Percentiles rank a stretch among this genome's conserved stretches.
phyloP scores from a whole-genome alignment of 225 moss, liverwort and hornwort genomes.

The Polytrichum formosum region DNA sequence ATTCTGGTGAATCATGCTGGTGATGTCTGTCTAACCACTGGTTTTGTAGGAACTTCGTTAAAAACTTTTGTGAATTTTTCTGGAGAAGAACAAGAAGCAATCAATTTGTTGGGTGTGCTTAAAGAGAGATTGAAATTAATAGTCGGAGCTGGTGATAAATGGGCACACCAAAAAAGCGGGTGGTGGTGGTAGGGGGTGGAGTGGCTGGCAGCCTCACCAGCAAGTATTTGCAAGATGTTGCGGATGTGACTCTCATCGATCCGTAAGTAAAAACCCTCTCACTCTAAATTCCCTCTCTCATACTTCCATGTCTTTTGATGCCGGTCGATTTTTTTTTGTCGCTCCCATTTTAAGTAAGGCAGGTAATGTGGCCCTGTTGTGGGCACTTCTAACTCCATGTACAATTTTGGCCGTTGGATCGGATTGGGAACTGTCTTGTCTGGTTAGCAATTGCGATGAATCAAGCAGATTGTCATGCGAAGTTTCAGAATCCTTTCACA shows the following conservation, averaged over 20 bases:
- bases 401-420: too few species aligned
- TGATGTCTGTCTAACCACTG: too few species aligned
- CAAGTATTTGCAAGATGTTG: conserved; percentile 49
- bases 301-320: not conserved
- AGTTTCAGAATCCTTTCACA: too few species aligned
- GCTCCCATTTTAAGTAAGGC: conserved; percentile 1
- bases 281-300: not conserved
- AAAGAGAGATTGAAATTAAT: not conserved
- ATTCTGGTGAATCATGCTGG: too few species aligned
- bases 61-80: not conserved
- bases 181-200: conserved; percentile 78
- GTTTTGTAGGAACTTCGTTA: too few species aligned
- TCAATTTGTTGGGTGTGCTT: too few species aligned
- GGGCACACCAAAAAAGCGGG: conserved; percentile 32
- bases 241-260: conserved; percentile 72
- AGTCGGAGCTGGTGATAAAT: conserved; percentile 4
- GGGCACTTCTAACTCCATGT: too few species aligned
- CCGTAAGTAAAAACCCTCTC: conserved; percentile 27
- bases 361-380: too few species aligned
- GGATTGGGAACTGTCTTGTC: too few species aligned
- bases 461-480: too few species aligned
- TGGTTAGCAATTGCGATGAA: too few species aligned
- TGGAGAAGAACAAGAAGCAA: not conserved
- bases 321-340: not conserved
- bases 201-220: conserved; percentile 56